Conservation (phyloP, 75 land plant genomes). For the Picea sitchensis region DNA sequence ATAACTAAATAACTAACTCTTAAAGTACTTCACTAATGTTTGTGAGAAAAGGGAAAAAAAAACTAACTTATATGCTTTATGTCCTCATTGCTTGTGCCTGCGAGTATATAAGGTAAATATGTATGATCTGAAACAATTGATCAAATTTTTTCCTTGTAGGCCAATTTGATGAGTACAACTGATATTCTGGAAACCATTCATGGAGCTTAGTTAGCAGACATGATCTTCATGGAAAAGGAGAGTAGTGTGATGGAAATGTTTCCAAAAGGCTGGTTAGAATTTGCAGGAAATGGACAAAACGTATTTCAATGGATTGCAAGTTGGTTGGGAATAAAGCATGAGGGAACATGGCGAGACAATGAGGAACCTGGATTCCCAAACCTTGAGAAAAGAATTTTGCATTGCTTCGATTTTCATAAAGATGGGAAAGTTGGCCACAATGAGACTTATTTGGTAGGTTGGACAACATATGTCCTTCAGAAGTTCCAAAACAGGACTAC, state of each 20-base stretch:
- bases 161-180: slow-evolving; percentile 57
- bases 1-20: too few species aligned
- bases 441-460: slow-evolving; percentile 24
- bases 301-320: slow-evolving; percentile 64
- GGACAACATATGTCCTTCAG: slow-evolving; percentile 22
- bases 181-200: slow-evolving; percentile 66
- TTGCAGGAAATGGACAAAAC: slow-evolving; percentile 69
- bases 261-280: slow-evolving; percentile 80
- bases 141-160: slow-evolving; percentile 32
- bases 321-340: slow-evolving; percentile 61
- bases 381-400: slow-evolving; percentile 18
- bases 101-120: neutral
- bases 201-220: slow-evolving; percentile 80
- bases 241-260: slow-evolving; percentile 82
- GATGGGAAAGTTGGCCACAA: slow-evolving; percentile 34
- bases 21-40: too few species aligned
- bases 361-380: slow-evolving; percentile 47
- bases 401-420: slow-evolving; percentile 48
- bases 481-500: neutral
- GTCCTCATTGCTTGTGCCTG: neutral
- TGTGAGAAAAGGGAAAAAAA: neutral
- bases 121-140: neutral
- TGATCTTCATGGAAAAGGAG: slow-evolving; percentile 71
- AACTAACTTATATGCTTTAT: neutral
- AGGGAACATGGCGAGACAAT: slow-evolving; percentile 70